These are phyloP conservation scores for Dothidotthia symphoricarpi DNA, from an alignment of 2,329 filamentous ascomycete species.

Conservation along the genomic window DNA sequence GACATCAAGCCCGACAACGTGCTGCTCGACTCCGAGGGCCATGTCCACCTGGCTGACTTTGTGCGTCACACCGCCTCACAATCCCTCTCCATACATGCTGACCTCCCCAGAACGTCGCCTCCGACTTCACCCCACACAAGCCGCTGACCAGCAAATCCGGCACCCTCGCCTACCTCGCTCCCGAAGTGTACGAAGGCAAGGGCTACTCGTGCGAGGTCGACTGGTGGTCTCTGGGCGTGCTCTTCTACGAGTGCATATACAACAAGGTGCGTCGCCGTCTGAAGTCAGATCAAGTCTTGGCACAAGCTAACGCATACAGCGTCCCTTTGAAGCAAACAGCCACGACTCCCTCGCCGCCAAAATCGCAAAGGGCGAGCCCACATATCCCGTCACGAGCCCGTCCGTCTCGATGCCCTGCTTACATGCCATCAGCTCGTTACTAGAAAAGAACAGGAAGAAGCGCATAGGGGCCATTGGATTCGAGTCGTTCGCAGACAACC, in stretches of 20 bases:
- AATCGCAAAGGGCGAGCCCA: conserved; percentile 77
- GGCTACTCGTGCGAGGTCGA: conserved; percentile 90
- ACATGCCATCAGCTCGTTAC: conserved; percentile 79
- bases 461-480: conserved; percentile 82
- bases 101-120: conserved; percentile 80
- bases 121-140: conserved; percentile 81
- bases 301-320: conserved; percentile 49
- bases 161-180: conserved; percentile 90
- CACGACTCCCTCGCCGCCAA: conserved; percentile 76
- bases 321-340: conserved; percentile 88
- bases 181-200: conserved; percentile 87
- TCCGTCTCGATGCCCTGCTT: conserved; percentile 85
- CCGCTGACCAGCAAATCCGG: conserved; percentile 92
- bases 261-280: conserved; percentile 70
- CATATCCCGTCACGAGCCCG: conserved; percentile 88
- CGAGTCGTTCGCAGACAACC: conserved; percentile 79
- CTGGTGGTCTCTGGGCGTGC: conserved; percentile 97
- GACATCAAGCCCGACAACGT: conserved; percentile 47
- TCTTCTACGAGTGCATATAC: conserved; percentile 99
- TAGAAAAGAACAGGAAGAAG: conserved; percentile 75
- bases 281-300: no score
- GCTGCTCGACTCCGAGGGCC: conserved; percentile 49
- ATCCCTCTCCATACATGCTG: conserved; percentile 42
- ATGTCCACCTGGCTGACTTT: conserved; percentile 97
- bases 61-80: conserved; percentile 54